Evolutionary conservation across 495 filamentous ascomycete genomes (phyloP).

Genomic region (Cudoniella acicularis): DNA sequence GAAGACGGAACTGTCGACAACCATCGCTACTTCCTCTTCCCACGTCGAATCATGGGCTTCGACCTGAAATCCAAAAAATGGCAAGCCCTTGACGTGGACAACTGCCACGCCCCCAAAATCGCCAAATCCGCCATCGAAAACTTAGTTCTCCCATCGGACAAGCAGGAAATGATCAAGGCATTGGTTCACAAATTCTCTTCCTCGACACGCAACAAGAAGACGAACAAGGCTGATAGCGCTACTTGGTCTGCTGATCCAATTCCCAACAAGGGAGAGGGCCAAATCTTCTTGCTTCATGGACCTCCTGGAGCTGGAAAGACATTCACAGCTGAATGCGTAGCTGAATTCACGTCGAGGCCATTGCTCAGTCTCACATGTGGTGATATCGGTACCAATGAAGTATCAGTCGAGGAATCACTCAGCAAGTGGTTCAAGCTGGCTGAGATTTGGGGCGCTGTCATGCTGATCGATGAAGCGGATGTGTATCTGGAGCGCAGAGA

Average conservation of each 20-base stretch:
- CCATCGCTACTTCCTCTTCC: conserved; percentile 6
- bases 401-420: not conserved
- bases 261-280: conserved; percentile 26
- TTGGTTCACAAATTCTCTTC: not conserved
- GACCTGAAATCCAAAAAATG: conserved; percentile 8
- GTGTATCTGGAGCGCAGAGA: conserved; percentile 25
- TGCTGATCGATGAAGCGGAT: conserved; percentile 33
- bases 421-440: conserved; percentile 14
- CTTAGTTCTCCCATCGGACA: not conserved
- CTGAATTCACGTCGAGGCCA: conserved; percentile 20
- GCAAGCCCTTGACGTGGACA: conserved; percentile 2
- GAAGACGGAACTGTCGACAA: not conserved
- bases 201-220: not conserved
- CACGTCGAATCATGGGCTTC: not conserved
- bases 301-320: conserved; percentile 29
- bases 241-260: conserved; percentile 18
- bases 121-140: not conserved
- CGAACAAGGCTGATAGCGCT: not conserved
- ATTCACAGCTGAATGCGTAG: conserved; percentile 21
- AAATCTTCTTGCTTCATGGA: conserved; percentile 30
- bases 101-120: not conserved
- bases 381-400: conserved; percentile 19
- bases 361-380: conserved; percentile 19
- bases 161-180: not conserved
- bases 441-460: conserved; percentile 17